Percentiles rank a stretch among this genome's conserved stretches.
Evolutionary conservation across 1,284 basidiomycete species (phyloP).

Genomic region (Ustilago loliicola): DNA sequence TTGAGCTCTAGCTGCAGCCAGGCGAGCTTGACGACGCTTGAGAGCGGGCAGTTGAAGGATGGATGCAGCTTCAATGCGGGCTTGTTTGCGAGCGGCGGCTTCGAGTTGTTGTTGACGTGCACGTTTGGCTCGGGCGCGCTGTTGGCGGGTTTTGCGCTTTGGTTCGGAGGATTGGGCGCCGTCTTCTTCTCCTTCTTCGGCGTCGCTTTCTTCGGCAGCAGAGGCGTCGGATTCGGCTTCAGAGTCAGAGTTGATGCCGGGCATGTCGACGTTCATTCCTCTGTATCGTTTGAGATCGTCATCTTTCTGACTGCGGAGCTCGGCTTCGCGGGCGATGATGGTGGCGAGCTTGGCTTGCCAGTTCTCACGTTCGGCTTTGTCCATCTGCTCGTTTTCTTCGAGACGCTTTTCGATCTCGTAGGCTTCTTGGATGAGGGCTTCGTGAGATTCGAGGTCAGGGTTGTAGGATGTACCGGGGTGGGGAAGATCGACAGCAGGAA

Average conservation of each 20-base stretch:
- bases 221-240: no score
- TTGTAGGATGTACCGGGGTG: slow-evolving; percentile 95
- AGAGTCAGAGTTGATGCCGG: slow-evolving; percentile 14
- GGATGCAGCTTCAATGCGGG: slow-evolving; percentile 43
- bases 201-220: not conserved
- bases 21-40: slow-evolving; percentile 32
- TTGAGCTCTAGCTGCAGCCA: slow-evolving; percentile 32
- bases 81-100: slow-evolving; percentile 39
- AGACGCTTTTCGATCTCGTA: slow-evolving; percentile 77
- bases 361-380: slow-evolving; percentile 18
- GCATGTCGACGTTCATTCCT: slow-evolving; percentile 51
- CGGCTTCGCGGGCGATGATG: slow-evolving; percentile 42
- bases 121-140: slow-evolving; percentile 51
- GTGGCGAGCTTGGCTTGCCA: slow-evolving; percentile 38
- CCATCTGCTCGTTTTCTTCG: slow-evolving; percentile 74
- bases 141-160: slow-evolving; percentile 58
- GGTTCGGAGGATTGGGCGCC: slow-evolving; percentile 20
- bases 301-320: slow-evolving; percentile 26
- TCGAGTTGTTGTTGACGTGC: slow-evolving; percentile 21
- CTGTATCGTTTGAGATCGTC: slow-evolving; percentile 37
- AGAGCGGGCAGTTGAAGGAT: slow-evolving; percentile 51
- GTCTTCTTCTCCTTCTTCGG: slow-evolving; percentile 18
- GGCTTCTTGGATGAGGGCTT: slow-evolving; percentile 80
- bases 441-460: slow-evolving; percentile 82
- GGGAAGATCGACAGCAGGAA: slow-evolving; percentile 79